Conservation (phyloP, 2,329 filamentous ascomycete genomes). For the Diplodia scrobiculata region DNA sequence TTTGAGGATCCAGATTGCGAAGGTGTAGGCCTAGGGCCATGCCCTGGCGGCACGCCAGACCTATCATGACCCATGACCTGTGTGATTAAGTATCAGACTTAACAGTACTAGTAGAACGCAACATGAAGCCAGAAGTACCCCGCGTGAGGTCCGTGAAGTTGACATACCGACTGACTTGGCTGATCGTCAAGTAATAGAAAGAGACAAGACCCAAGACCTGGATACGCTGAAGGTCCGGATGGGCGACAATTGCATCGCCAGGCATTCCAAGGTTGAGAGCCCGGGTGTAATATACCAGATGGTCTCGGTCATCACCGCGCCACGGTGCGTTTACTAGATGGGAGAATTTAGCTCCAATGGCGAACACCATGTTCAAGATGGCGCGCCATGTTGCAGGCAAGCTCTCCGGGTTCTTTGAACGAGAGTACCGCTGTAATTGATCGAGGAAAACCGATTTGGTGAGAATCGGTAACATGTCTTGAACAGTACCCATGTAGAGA, state of each 20-base stretch:
- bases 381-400: slow-evolving; percentile 40
- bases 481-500: slow-evolving; percentile 44
- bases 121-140: not conserved
- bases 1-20: slow-evolving; percentile 38
- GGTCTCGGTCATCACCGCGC: slow-evolving; percentile 37
- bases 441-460: slow-evolving; percentile 38
- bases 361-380: slow-evolving; percentile 48
- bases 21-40: slow-evolving; percentile 44
- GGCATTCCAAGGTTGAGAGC: slow-evolving; percentile 41
- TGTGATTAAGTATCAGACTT: not conserved
- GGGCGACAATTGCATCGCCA: slow-evolving; percentile 36
- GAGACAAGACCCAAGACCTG: slow-evolving; percentile 44
- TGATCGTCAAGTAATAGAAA: slow-evolving; percentile 46
- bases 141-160: not conserved
- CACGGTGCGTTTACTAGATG: slow-evolving; percentile 36
- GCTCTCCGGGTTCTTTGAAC: slow-evolving; percentile 31
- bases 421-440: slow-evolving; percentile 40
- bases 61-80: slow-evolving; percentile 45
- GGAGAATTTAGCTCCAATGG: slow-evolving; percentile 45
- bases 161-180: slow-evolving; percentile 46
- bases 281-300: slow-evolving; percentile 44
- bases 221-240: slow-evolving; percentile 44
- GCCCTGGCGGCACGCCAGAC: slow-evolving; percentile 42
- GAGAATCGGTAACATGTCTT: slow-evolving; percentile 47
- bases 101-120: not conserved